Base-by-base conservation (phyloP, 768 basidiomycete species). In the Phylloporus rhodoxanthus region DNA sequence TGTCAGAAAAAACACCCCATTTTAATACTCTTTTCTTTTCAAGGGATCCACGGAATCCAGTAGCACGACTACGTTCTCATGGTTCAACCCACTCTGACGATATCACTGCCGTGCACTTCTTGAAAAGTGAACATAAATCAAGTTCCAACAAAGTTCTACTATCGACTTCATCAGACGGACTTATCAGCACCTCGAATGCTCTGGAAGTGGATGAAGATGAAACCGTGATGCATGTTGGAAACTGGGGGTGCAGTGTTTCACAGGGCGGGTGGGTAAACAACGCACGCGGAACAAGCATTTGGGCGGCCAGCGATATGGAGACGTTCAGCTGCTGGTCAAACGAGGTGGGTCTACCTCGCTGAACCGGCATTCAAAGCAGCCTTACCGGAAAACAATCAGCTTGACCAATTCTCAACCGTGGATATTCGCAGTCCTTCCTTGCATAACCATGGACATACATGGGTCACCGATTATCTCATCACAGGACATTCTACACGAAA, bases 231-330 rank as follows among this genome's bases (percentile, higher is more conserved):
- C 74, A 85, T 38, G 86, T 92, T 20, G 87, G 85, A n/a, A 91
- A 91, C 55, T 89, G 85, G 81, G 89, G 86, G 2, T 82, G 81
- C 60, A 91, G 85, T 60, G 70, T 91, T 51, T 84, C 85, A 0
- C 86, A 88, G 60, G 81, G 79, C 7, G 91, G 84, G 2, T 87
- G 83, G 85, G 75, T 79, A 44, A 61, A 70, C 17, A 53, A 62
- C 17, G 43, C 61, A 28, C 48, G 62, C 20, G 63, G 67, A 5
- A 69, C 69, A 26, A 70, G 65, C 41, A 72, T 92, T 8, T 96
- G 92, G 91, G 86, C 85, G 20, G 77, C 81, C 10, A 93, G 90
- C 55, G 94, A 96, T 69, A 96, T 96, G 93, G 92, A 97, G 67
- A 91, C 88, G 0, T 87, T 94, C 56, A 86, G 87, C 48, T 75